Base-by-base conservation (phyloP, 805 yeast species). In the Dipodascus geniculatus region DNA sequence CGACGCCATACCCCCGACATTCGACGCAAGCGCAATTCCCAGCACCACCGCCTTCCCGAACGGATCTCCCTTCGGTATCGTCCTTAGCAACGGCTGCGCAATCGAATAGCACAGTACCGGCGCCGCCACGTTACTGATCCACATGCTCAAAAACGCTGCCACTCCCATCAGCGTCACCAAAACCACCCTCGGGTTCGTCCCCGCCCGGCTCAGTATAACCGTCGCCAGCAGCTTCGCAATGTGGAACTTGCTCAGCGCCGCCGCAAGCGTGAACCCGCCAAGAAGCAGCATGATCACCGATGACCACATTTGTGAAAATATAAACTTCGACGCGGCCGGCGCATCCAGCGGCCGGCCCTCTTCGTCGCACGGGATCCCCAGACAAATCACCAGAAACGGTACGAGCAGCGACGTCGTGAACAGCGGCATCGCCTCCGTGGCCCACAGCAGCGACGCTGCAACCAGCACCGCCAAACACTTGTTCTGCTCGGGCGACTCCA, bases 71-170 rank as follows among this genome's bases (percentile, higher is more conserved):
- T 85, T 80, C 20, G 96, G 95, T 48, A 90, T 71, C 0, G 95
- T 87, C 63, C 96, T 77, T 59, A 91, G 71, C 22, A 91, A 72
- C 0, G 98, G 97, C 68, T 90, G 96, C 55, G 91, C 83, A 57
- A 91, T 85, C 3, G 96, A 88, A 63, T 79, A 87, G 69, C 96
- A 86, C 53, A 91, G 75, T 2, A 91, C 97, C 0, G 99, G 99
- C 0, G 98, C 93, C 0, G 99, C 99, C 48, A 91, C 98, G 66
- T 91, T 91, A 23, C 95, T 85, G 42, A 91, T 93, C 95, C 96
- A 90, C 87, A 91, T 89, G 3, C 96, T 82, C 44, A 87, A 81
- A 62, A 91, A 81, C 42, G 90, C 73, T 0, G 97, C 87, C 31
- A 91, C 91, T 49, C 77, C 71, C 97, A 93, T 88, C 56, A 88